phyloP scores from a whole-genome alignment of 2,329 filamentous ascomycete species.

The Trichoderma sp. region DNA sequence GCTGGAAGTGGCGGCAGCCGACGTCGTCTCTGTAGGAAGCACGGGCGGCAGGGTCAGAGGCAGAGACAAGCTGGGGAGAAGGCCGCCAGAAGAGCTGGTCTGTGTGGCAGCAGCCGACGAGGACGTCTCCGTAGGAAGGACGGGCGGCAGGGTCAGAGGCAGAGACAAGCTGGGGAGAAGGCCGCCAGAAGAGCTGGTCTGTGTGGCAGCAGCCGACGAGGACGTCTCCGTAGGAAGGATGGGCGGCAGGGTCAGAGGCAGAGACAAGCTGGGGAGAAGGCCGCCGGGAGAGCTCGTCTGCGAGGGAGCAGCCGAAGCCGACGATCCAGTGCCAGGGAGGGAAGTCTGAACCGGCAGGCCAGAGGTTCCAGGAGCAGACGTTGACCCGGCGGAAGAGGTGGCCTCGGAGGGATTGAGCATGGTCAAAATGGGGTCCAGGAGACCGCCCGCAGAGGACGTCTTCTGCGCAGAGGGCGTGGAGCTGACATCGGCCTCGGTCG shows the following conservation, averaged over 20 bases:
- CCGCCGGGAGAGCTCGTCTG: conserved; percentile 30
- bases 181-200: conserved; percentile 28
- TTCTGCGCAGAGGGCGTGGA: background rate
- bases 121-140: conserved; percentile 4
- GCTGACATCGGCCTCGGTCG: background rate
- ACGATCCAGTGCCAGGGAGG: conserved; percentile 13
- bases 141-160: conserved; percentile 18
- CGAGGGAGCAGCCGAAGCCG: conserved; percentile 1
- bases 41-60: conserved; percentile 21
- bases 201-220: background rate
- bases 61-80: background rate
- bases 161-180: background rate
- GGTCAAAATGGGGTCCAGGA: conserved; percentile 35
- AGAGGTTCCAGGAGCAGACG: conserved; percentile 10
- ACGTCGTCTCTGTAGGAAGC: conserved; percentile 8
- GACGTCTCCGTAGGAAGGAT: conserved; percentile 7
- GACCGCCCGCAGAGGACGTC: conserved; percentile 21
- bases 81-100: conserved; percentile 27
- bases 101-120: background rate
- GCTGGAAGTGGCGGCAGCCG: background rate
- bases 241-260: conserved; percentile 19
- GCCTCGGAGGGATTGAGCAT: conserved; percentile 30
- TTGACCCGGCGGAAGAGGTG: conserved; percentile 17
- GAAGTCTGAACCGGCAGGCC: conserved; percentile 22
- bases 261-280: conserved; percentile 17